Base-by-base conservation (phyloP, 768 basidiomycete species). In the Psilocybe tampanensis region DNA sequence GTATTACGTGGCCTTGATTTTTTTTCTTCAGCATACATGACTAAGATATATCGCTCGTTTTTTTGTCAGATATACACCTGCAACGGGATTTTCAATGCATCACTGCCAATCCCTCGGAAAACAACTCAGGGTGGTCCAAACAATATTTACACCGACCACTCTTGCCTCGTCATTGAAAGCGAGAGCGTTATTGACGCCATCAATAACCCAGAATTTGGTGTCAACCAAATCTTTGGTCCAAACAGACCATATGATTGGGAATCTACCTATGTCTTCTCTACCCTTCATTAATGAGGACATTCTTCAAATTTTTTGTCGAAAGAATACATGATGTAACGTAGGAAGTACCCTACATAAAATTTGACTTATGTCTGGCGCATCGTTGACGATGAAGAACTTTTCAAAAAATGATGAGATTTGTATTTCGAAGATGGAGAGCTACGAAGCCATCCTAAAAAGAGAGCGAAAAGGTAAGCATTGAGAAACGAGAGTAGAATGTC, bases 161-260 rank as follows among this genome's bases (percentile, higher is more conserved):
- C 75, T 7, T 77, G 74, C 52, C 58, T 81, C 0, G 80, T 76
- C 21, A 73, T 82, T 29, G 80, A 82, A 60, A 77, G 75, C 26
- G 75, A 78, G 61, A 70, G 70, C 21, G 66, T 69, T 47, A 78
- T 80, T 22, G 80, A 80, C 62, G 79, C 73, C 12, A 80, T 80
- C 54, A 80, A 82, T 68, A 76, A 78, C 47, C 80, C 80, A 2
- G 72, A 79, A 55, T 76, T 74, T 57, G 68, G 68, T 13, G 66
- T 78, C 1, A 64, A 80, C 60, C 76, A 80, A 56, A 80, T 81
- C 36, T 80, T 74, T 56, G 76, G 72, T 5, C 76, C 76, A 0
- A 49, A 39, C 6, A 64, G 70, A 29, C 68, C 75, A 11, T 79
- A 76, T 56, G 59, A 61, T 11, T 80, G 76, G 78, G 68, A 74